Base-by-base conservation (phyloP, 148 eudicot species). In the Hydrangea macrophylla region DNA sequence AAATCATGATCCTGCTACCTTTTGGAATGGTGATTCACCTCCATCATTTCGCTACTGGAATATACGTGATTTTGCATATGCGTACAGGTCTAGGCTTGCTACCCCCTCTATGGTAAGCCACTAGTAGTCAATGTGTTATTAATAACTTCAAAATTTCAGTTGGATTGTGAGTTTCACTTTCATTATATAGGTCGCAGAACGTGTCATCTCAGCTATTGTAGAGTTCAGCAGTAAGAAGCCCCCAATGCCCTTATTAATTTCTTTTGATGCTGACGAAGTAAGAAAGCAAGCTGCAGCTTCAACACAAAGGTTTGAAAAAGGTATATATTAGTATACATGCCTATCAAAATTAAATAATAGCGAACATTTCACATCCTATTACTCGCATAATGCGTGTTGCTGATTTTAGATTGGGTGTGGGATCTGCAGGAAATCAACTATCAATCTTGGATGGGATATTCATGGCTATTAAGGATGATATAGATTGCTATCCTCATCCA, bases 231-330 rank as follows among this genome's bases (percentile, higher is more conserved):
- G 67, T 68, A 77, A 78, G 75, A 84, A 80, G 60, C 99, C 97
- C 6, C 74, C 83, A 15, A 51, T 88, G 27, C 97, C 97, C 20
- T 70, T 95, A 54, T 80, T 95, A 59, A 87, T 95, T 67, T 78
- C 93, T 30, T 95, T 70, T 79, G 86, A 89, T 72, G 77, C 83
- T 36, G 90, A 95, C 60, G 96, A 87, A 27, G 72, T 95, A 65
- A 81, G 96, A 64, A 89, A 89, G 80, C 99, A 95, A 79, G 99
- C 99, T 68, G 88, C 97, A 73, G 83, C 84, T 70, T 95, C 99
- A 62, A 89, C 97, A 56, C 79, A 74, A 75, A 86, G 99, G 78
- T 91, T 89, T 76, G 88, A 91, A 70, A 90, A 89, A 84, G 97
- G 99, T 91, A 80, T 40, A 59, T 12, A 56, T 72, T 10, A 15